These are phyloP conservation scores for Aspergillus tubingensis DNA, from an alignment of 2,329 filamentous ascomycete genomes.

Conservation along the genomic window DNA sequence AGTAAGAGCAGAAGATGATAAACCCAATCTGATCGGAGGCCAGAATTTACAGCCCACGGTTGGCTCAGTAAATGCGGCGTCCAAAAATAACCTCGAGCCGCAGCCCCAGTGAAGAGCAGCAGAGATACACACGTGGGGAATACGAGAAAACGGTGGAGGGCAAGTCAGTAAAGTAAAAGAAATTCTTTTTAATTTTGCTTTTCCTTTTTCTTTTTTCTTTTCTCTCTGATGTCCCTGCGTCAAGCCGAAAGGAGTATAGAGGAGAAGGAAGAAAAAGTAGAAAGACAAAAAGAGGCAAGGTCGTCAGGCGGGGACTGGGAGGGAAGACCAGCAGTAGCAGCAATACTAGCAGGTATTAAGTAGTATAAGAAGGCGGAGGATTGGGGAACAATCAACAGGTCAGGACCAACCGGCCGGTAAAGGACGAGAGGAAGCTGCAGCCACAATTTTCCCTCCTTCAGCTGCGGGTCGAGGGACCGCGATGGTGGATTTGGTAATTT, in stretches of 20 bases:
- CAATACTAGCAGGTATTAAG: background rate
- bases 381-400: background rate
- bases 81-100: conserved; percentile 29
- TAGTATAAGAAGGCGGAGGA: conserved; percentile 5
- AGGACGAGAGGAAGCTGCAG: conserved; percentile 11
- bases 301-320: conserved; percentile 12
- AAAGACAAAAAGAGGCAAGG: background rate
- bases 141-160: conserved; percentile 28
- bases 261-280: background rate
- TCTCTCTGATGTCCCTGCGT: background rate
- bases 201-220: background rate
- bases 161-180: background rate
- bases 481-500: conserved; percentile 8
- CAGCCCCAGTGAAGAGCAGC: conserved; percentile 21
- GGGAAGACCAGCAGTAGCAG: background rate
- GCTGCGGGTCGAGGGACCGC: conserved; percentile 10
- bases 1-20: conserved; percentile 2
- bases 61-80: conserved; percentile 7
- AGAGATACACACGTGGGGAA: conserved; percentile 28
- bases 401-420: conserved; percentile 11
- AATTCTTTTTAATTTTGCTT: background rate
- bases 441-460: conserved; percentile 4
- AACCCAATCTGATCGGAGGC: conserved; percentile 1
- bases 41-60: background rate
- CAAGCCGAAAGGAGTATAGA: background rate